Conservation (phyloP, 768 basidiomycete species). For the Austroboletus festivus region DNA sequence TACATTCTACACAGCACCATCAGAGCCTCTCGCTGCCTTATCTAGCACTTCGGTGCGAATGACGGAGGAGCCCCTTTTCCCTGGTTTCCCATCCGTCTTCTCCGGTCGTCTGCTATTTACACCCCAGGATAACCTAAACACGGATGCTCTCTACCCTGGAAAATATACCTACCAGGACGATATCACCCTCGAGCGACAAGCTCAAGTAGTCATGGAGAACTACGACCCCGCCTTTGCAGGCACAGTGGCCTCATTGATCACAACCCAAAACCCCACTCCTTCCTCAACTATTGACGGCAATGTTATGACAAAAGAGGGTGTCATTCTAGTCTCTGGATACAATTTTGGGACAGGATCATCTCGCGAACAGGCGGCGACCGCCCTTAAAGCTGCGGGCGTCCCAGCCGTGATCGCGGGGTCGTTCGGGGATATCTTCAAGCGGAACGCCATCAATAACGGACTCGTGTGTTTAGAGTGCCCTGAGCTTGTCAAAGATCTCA, state of each 20-base stretch:
- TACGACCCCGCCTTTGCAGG: constrained; percentile 87
- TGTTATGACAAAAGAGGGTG: constrained; percentile 49
- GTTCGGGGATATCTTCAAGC: constrained; percentile 99
- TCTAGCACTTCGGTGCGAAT: constrained; percentile 23
- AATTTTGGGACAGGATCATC: constrained; percentile 99
- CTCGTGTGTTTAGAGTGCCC: constrained; percentile 93
- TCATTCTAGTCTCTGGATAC: constrained; percentile 87
- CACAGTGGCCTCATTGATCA: constrained; percentile 54
- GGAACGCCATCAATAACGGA: constrained; percentile 98
- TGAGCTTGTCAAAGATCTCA: constrained; percentile 82
- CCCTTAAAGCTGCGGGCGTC: constrained; percentile 89
- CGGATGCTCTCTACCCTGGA: constrained; percentile 97
- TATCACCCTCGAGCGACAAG: constrained; percentile 91
- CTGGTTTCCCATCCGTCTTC: constrained; percentile 82
- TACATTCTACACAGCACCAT: constrained; percentile 50
- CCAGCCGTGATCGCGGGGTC: constrained; percentile 95
- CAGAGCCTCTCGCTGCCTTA: constrained; percentile 28
- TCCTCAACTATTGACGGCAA: constrained; percentile 9
- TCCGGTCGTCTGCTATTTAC: constrained; percentile 84
- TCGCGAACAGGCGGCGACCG: constrained; percentile 97
- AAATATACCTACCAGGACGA: constrained; percentile 99
- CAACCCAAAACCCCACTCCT: constrained; percentile 21
- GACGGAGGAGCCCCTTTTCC: constrained; percentile 61
- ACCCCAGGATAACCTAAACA: constrained; percentile 97
- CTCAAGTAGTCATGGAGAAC: constrained; percentile 98